Conservation (phyloP, 129 eudicot species). For the Oenanthe sinensis region DNA sequence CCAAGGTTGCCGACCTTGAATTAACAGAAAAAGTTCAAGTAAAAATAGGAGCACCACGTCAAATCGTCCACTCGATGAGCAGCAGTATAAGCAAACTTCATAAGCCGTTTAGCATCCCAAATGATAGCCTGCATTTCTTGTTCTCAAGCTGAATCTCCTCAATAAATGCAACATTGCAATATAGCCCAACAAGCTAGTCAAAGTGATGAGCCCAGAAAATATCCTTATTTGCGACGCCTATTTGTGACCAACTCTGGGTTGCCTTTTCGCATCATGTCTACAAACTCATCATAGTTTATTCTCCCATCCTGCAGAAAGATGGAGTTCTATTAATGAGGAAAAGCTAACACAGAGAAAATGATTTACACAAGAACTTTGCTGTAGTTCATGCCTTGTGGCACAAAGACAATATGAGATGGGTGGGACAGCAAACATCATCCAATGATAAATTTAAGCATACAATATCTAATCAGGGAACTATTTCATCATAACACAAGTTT, state of each 20-base stretch:
- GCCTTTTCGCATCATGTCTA: slow-evolving; percentile 92
- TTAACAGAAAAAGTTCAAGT: background rate
- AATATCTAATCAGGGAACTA: background rate
- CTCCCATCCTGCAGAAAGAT: slow-evolving; percentile 69
- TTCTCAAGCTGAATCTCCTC: background rate
- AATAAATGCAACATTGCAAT: background rate
- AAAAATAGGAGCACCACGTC: background rate
- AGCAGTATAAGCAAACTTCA: background rate
- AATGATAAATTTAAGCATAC: background rate
- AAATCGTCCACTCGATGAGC: background rate
- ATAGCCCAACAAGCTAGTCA: background rate
- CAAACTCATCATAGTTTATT: slow-evolving; percentile 88
- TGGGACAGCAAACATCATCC: background rate
- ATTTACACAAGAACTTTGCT: background rate
- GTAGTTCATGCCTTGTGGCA: background rate
- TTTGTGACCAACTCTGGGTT: slow-evolving; percentile 47
- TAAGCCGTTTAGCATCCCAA: background rate
- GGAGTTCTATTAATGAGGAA: background rate
- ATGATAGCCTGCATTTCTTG: background rate
- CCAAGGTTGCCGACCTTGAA: background rate
- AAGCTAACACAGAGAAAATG: background rate
- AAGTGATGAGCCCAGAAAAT: background rate
- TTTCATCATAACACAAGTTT: background rate
- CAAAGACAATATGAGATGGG: slow-evolving; percentile 1
- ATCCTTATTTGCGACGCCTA: slow-evolving; percentile 61